A percentile compares a stretch with the other conserved stretches of the same genome.
phyloP scores from a whole-genome alignment of 2,329 filamentous ascomycete species.

The Aureobasidium zeae region DNA sequence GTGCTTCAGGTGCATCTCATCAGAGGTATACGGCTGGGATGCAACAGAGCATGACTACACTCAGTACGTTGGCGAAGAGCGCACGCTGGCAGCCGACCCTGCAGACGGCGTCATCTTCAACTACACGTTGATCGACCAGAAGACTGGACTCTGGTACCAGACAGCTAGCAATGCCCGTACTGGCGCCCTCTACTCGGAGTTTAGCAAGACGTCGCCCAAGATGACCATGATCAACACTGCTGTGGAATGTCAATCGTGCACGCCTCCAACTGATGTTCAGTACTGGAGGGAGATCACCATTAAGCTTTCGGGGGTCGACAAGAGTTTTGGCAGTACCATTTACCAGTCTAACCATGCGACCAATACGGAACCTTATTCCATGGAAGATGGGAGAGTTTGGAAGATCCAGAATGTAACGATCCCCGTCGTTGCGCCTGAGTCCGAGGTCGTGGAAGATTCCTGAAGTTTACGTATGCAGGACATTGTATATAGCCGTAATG shows the following conservation, averaged over 20 bases:
- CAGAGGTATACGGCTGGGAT: constrained; percentile 23
- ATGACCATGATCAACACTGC: constrained; percentile 15
- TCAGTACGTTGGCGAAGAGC: constrained; percentile 22
- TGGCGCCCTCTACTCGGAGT: constrained; percentile 1
- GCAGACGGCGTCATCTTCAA: constrained; percentile 23
- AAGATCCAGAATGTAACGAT: constrained; percentile 17
- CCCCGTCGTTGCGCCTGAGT: constrained; percentile 10
- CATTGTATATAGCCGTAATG: too few species aligned
- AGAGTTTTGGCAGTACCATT: constrained; percentile 10
- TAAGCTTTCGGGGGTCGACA: constrained; percentile 12
- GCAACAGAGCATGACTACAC: constrained; percentile 14
- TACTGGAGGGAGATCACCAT: constrained; percentile 16
- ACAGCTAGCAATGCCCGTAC: constrained; percentile 7
- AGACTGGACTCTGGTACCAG: constrained; percentile 23
- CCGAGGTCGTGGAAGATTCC: constrained; percentile 3
- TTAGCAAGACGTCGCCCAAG: constrained; percentile 4
- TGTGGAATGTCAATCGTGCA: constrained; percentile 15
- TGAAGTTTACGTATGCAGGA: too few species aligned
- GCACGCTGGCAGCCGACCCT: constrained; percentile 20
- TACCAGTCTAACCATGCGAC: constrained; percentile 8
- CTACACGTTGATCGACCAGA: constrained; percentile 23
- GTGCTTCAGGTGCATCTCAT: constrained; percentile 21
- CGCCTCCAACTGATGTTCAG: constrained; percentile 7
- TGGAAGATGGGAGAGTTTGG: constrained; percentile 17
- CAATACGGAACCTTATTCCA: constrained; percentile 3